phyloP scores from a whole-genome alignment of 176 grass and related monocot species.

The Oryza punctata region DNA sequence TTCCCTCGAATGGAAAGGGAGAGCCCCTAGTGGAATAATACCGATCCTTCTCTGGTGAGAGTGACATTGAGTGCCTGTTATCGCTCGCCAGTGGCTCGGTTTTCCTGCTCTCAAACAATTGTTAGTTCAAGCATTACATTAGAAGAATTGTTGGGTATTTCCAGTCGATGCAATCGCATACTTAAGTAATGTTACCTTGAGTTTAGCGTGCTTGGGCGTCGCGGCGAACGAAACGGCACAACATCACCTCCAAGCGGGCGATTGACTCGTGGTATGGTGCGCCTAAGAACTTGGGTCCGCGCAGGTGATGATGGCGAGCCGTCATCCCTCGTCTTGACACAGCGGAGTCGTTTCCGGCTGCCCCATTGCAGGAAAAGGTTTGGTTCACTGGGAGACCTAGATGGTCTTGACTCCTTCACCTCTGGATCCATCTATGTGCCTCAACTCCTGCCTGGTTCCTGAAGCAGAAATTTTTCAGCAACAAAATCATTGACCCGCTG shows the following conservation, averaged over 20 bases:
- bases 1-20: constrained; percentile 59
- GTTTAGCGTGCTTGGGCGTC: constrained; percentile 57
- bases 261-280: constrained; percentile 39
- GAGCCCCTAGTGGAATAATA: constrained; percentile 94
- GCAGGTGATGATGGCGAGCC: constrained; percentile 35
- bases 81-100: constrained; percentile 53
- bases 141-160: not conserved
- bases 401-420: constrained; percentile 40
- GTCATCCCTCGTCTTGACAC: constrained; percentile 61
- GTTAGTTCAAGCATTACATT: not conserved
- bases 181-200: constrained; percentile 64
- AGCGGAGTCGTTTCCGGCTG: constrained; percentile 69
- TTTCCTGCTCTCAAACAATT: constrained; percentile 54
- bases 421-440: constrained; percentile 46
- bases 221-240: constrained; percentile 41
- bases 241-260: constrained; percentile 53
- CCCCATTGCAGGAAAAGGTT: constrained; percentile 79
- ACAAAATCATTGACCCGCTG: not conserved
- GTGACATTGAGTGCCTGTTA: constrained; percentile 48
- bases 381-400: constrained; percentile 48
- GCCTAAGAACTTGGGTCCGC: constrained; percentile 39
- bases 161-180: not conserved
- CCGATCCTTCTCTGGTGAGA: constrained; percentile 82
- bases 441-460: not conserved
- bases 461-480: constrained; percentile 9